A percentile compares a stretch with the other conserved stretches of the same genome.
These are phyloP conservation scores for Parietaria judaica DNA, from an alignment of 306 rosid species.

Conservation along the genomic window DNA sequence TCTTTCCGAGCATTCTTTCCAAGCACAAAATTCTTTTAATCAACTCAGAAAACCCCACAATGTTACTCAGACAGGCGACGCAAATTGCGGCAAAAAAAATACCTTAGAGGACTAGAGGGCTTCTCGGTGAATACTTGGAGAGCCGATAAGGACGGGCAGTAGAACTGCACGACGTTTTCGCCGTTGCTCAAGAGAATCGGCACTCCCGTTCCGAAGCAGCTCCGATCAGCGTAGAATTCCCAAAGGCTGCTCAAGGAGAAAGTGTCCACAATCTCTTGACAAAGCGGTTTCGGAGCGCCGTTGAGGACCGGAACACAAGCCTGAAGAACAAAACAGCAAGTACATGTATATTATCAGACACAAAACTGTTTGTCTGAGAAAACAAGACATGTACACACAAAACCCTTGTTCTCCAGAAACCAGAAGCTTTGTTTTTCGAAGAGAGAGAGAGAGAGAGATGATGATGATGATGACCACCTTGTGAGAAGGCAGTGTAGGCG, in stretches of 20 bases:
- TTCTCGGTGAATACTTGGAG: conserved; percentile 14
- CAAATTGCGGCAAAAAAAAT: not conserved
- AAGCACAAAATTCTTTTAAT: not conserved
- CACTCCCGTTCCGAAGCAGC: conserved; percentile 17
- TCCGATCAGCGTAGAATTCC: conserved; percentile 10
- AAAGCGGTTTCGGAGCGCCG: not conserved
- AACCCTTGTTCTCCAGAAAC: no score
- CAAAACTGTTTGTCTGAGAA: not conserved
- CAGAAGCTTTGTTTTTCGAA: no score
- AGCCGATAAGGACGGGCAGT: conserved; percentile 25
- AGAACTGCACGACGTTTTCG: conserved; percentile 16
- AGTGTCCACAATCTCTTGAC: conserved; percentile 2
- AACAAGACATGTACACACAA: not conserved
- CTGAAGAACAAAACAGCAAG: not conserved
- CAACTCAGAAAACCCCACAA: no score
- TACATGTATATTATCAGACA: not conserved
- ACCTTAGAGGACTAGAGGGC: conserved; percentile 8
- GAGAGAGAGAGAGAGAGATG: not conserved
- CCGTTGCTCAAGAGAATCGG: conserved; percentile 20
- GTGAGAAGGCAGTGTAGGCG: conserved; percentile 9
- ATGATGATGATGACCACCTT: conserved; percentile 10
- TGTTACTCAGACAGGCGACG: no score
- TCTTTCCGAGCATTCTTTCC: not conserved
- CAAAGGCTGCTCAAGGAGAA: conserved; percentile 13
- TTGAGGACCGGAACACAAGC: not conserved